These are phyloP conservation scores for Wickerhamomyces subpelliculosus DNA, from an alignment of 805 yeast genomes.

Conservation along the genomic window DNA sequence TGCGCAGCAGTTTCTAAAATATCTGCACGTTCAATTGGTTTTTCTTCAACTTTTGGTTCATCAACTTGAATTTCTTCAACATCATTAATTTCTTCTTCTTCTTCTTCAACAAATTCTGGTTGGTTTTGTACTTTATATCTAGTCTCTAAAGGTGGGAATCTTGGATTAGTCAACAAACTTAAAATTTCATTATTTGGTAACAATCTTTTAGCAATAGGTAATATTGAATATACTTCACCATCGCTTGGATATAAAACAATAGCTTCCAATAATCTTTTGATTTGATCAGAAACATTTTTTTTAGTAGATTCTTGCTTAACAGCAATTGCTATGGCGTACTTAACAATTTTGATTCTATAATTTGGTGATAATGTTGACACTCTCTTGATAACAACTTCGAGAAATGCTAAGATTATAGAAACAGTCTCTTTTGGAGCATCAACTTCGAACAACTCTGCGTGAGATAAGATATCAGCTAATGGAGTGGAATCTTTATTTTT, in stretches of 20 bases:
- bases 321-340: constrained; percentile 34
- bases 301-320: constrained; percentile 23
- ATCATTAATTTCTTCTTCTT: constrained; percentile 20
- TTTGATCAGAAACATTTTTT: constrained; percentile 21
- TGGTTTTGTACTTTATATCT: constrained; percentile 15
- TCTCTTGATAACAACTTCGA: constrained; percentile 39
- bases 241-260: constrained; percentile 65
- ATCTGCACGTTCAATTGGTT: not conserved
- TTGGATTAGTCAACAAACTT: constrained; percentile 63
- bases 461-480: constrained; percentile 62
- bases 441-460: constrained; percentile 46
- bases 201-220: constrained; percentile 61
- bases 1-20: constrained; percentile 11
- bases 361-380: constrained; percentile 50
- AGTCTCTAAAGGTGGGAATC: constrained; percentile 47
- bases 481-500: constrained; percentile 39
- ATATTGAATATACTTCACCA: constrained; percentile 50
- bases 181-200: constrained; percentile 42
- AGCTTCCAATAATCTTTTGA: constrained; percentile 38
- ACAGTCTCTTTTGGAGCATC: constrained; percentile 33
- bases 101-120: constrained; percentile 22
- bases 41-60: constrained; percentile 3
- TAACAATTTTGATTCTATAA: constrained; percentile 52
- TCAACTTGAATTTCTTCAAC: constrained; percentile 5
- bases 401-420: constrained; percentile 31